Conservation (phyloP, 331 rosid genomes). For the Quercus lobata region DNA sequence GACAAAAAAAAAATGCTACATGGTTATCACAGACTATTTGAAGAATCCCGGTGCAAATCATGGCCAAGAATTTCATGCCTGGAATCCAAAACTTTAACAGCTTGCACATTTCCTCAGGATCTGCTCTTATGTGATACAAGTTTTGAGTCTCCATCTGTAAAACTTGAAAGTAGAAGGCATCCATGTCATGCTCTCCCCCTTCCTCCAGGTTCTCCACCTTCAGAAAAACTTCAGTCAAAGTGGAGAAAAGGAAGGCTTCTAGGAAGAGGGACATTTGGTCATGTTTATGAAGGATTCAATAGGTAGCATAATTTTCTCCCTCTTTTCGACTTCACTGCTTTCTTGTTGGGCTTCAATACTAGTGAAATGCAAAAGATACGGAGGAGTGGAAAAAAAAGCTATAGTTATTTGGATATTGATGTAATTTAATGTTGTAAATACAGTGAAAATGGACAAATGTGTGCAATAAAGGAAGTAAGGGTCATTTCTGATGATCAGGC, state of each 20-base stretch:
- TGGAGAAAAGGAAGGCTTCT: constrained; percentile 13
- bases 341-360: not conserved
- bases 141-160: not conserved
- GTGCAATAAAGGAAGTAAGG: constrained; percentile 7
- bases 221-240: not conserved
- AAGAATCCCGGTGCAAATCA: not conserved
- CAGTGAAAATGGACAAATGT: constrained; percentile 3
- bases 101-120: not conserved
- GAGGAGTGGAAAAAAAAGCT: not conserved
- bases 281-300: constrained; percentile 7
- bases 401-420: not conserved
- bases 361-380: not conserved
- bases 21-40: not conserved
- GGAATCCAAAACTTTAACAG: not conserved
- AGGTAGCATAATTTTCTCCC: not conserved
- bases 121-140: not conserved
- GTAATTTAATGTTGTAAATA: too few species aligned
- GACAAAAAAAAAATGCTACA: not conserved
- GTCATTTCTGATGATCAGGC: not conserved
- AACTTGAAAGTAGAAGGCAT: not conserved
- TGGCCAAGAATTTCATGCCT: not conserved
- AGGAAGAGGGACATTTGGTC: constrained; percentile 9
- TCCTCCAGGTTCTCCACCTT: not conserved
- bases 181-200: constrained; percentile 11
- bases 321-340: not conserved